Evolutionary conservation across 345 rosid species (phyloP).

Genomic region (Chamaenerion angustifolium): DNA sequence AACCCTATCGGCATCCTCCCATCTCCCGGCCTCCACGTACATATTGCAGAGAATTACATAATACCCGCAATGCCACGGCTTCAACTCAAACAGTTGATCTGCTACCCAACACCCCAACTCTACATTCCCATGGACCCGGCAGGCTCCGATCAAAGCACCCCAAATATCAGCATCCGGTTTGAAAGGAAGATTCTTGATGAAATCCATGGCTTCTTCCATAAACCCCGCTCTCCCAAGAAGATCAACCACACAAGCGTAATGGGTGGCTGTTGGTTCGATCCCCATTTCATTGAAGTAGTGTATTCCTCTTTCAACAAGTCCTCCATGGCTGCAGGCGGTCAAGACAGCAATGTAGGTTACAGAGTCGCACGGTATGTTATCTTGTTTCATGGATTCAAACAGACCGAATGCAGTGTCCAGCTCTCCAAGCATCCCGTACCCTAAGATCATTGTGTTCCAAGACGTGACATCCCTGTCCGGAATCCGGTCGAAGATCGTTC

Average conservation of each 20-base stretch:
- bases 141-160: constrained; percentile 46
- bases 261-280: constrained; percentile 24
- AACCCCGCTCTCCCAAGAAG: constrained; percentile 41
- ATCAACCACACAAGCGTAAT: constrained; percentile 47
- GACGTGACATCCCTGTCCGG: constrained; percentile 26
- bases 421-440: constrained; percentile 36
- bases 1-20: constrained; percentile 37
- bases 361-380: constrained; percentile 20
- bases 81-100: constrained; percentile 29
- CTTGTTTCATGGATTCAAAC: constrained; percentile 29
- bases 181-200: constrained; percentile 18
- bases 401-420: constrained; percentile 19
- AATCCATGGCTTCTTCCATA: constrained; percentile 22
- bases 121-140: constrained; percentile 28
- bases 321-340: constrained; percentile 41
- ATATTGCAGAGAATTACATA: constrained; percentile 34
- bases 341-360: constrained; percentile 36
- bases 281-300: constrained; percentile 28
- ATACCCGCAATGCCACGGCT: constrained; percentile 38
- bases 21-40: constrained; percentile 34
- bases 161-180: constrained; percentile 30
- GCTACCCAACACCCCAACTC: constrained; percentile 46
- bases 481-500: constrained; percentile 22
- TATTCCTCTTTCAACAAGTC: constrained; percentile 29
- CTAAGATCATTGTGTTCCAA: constrained; percentile 38